Evolutionary conservation across 148 eudicot genomes (phyloP), one percentile per base, ranked within the genome.

Genomic region (Linanthus parryae): DNA sequence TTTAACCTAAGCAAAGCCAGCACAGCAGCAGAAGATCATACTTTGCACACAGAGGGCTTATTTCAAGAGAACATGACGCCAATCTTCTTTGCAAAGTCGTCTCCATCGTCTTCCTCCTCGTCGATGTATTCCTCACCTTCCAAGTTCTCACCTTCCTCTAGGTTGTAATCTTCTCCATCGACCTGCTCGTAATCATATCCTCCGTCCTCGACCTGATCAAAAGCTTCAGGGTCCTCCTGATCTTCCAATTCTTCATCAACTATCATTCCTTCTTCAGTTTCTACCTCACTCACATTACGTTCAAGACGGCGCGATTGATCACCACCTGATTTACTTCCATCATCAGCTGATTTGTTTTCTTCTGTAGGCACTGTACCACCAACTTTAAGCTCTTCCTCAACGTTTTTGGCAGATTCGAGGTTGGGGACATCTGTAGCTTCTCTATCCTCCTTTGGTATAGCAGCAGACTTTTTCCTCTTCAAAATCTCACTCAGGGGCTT

Each of bases 401-500:
- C 45, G 31, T 48, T 44, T 19, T 19, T 43, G n/a, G n/a, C n/a
- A n/a, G n/a, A n/a, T n/a, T n/a, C n/a, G n/a, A n/a, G n/a, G n/a
- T n/a, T n/a, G n/a, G n/a, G n/a, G n/a, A n/a, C n/a, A n/a, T n/a
- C n/a, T n/a, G n/a, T n/a, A n/a, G n/a, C n/a, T 16, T 55, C 37
- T 48, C 22, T 23, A 25, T 41, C 55, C 13, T 40, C 55, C 46
- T 49, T 31, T 37, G 29, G 26, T 23, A 25, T 26, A 42, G 53
- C 65, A 26, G 52, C 56, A 30, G 64, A 71, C 68, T 82, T 83
- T 65, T 91, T 91, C 29, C 84, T 67, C 78, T 91, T 91, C 58
- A 91, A 60, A 66, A 91, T 91, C 81, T 91, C 97, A 48, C 85
- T 70, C 29, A 91, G 63, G 28, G 97, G 89, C 73, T 86, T 91